A percentile compares a stretch with the other conserved stretches of the same genome.
These are phyloP conservation scores for Colletotrichum sp. DNA, from an alignment of 2,329 filamentous ascomycete species.

Conservation along the genomic window DNA sequence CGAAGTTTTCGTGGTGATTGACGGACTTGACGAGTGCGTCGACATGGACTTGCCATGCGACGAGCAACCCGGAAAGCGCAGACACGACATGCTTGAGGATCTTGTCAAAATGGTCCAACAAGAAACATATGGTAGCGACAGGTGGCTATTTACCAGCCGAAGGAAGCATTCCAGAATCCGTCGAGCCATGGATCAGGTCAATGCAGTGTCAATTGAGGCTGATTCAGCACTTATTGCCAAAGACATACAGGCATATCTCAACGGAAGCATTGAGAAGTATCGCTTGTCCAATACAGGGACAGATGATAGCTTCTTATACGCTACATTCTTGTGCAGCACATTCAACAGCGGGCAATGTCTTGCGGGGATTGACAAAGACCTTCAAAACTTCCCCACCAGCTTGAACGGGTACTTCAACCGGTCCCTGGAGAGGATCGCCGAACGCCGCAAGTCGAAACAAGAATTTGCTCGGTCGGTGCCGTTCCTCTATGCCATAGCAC, in stretches of 20 bases:
- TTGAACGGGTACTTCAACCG: background rate
- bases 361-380: background rate
- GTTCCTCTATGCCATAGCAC: too few relatives aligned
- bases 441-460: too few relatives aligned
- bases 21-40: background rate
- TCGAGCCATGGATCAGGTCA: background rate
- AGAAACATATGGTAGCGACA: background rate
- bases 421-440: background rate
- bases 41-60: background rate
- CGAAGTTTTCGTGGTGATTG: background rate
- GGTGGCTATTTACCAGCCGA: background rate
- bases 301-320: background rate
- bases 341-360: background rate
- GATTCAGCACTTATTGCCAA: background rate
- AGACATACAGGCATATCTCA: background rate
- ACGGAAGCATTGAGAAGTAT: background rate
- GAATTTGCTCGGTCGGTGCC: background rate
- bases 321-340: background rate
- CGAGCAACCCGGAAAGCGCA: background rate
- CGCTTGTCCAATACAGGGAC: background rate
- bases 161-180: background rate
- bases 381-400: background rate
- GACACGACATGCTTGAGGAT: background rate
- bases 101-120: background rate
- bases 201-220: background rate